phyloP scores from a whole-genome alignment of 2,329 filamentous ascomycete genomes.

The Tympanopsis confertula region DNA sequence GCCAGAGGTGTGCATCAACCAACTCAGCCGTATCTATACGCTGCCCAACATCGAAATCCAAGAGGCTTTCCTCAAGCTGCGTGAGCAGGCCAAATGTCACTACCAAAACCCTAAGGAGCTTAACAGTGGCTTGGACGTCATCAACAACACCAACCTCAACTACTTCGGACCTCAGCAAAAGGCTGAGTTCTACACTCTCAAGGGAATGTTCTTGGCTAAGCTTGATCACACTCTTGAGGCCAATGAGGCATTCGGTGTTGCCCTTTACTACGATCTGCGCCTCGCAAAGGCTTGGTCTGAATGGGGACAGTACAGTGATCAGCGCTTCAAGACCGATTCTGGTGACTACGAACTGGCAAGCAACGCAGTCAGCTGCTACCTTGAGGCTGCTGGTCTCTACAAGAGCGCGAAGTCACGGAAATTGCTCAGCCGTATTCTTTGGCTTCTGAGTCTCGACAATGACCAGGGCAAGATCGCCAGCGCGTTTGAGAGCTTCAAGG shows the following conservation, averaged over 20 bases:
- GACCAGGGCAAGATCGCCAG: slow-evolving; percentile 69
- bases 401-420: slow-evolving; percentile 96
- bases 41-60: slow-evolving; percentile 99
- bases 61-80: slow-evolving; percentile 91
- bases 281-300: slow-evolving; percentile 97
- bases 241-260: slow-evolving; percentile 86
- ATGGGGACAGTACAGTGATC: slow-evolving; percentile 97
- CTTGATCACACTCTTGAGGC: slow-evolving; percentile 82
- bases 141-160: slow-evolving; percentile 98
- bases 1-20: slow-evolving; percentile 91
- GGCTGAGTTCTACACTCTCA: slow-evolving; percentile 96
- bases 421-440: slow-evolving; percentile 81
- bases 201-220: slow-evolving; percentile 98
- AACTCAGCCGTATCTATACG: slow-evolving; percentile 95
- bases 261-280: slow-evolving; percentile 88
- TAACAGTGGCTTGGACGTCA: slow-evolving; percentile 86
- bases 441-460: slow-evolving; percentile 90
- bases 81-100: slow-evolving; percentile 98
- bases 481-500: slow-evolving; percentile 93
- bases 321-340: slow-evolving; percentile 86
- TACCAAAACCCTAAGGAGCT: slow-evolving; percentile 93
- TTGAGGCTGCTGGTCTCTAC: slow-evolving; percentile 91
- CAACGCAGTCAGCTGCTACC: slow-evolving; percentile 87
- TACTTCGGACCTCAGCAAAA: slow-evolving; percentile 96
- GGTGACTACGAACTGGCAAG: slow-evolving; percentile 71